Conservation (phyloP, 1,139 yeast genomes). For the Hyphopichia buzzinii region DNA sequence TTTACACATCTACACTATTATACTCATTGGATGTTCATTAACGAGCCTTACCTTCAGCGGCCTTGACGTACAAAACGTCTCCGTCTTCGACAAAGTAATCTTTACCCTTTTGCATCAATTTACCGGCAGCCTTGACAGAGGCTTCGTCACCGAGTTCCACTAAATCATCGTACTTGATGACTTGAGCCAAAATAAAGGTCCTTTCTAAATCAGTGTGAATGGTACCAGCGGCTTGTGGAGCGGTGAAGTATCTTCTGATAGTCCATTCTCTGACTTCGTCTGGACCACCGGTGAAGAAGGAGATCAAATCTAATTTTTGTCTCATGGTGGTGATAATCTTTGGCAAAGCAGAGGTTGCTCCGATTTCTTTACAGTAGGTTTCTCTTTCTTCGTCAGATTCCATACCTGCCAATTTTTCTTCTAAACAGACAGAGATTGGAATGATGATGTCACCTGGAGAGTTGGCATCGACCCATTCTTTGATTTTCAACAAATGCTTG, state of each 20-base stretch:
- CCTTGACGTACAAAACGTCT: constrained; percentile 90
- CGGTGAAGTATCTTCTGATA: constrained; percentile 77
- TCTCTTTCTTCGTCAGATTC: constrained; percentile 88
- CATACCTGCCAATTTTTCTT: constrained; percentile 89
- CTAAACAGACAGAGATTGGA: constrained; percentile 90
- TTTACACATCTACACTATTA: constrained; percentile 4
- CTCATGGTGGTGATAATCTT: constrained; percentile 83
- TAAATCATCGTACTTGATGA: constrained; percentile 50
- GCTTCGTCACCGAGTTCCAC: constrained; percentile 82
- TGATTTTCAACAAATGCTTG: constrained; percentile 85
- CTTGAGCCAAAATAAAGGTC: constrained; percentile 51
- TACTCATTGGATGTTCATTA: constrained; percentile 16
- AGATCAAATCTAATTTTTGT: constrained; percentile 76
- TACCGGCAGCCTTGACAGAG: constrained; percentile 90
- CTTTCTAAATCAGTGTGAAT: constrained; percentile 64
- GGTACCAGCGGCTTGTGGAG: constrained; percentile 88
- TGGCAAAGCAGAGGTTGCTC: constrained; percentile 84
- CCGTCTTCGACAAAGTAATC: constrained; percentile 84
- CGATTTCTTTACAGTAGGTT: constrained; percentile 83
- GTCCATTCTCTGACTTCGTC: constrained; percentile 91
- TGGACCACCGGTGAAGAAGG: constrained; percentile 83
- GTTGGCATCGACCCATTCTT: constrained; percentile 93
- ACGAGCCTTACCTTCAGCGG: constrained; percentile 90
- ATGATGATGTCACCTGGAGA: constrained; percentile 95
- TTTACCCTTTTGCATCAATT: constrained; percentile 91